Base-by-base conservation (phyloP, 179 eudicot species). In the Spinacia oleracea region DNA sequence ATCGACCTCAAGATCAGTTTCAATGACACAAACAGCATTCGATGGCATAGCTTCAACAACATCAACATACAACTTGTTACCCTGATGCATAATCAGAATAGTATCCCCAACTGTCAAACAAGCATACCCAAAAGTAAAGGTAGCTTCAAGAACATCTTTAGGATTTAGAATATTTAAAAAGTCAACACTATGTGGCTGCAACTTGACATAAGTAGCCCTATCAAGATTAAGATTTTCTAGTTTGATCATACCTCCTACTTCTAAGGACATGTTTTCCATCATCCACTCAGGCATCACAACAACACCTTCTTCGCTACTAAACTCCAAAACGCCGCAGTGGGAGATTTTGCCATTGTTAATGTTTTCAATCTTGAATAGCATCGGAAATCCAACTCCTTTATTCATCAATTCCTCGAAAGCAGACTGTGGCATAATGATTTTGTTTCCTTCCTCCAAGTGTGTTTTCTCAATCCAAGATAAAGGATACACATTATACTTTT, bases 271-370 rank as follows among this genome's bases (percentile, higher is more conserved):
- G 53, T 62, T 79, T 7, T 62, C 48, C 29, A 79, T 45, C 71
- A 72, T 62, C 81, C 77, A 72, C 4, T 48, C 77, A 0, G 77
- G 81, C 71, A 79, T 32, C 16, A 45, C 8, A 2, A 48, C 64
- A 20, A 25, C 15, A 21, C 77, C 81, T 15, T 62, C 77, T 1
- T 79, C 81, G 18, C 29, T 51, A 1, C 21, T 79, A 16, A 79
- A 79, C 72, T 79, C 77, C 6, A 72, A 25, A 5, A 79, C 77
- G 40, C 81, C 81, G 9, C 77, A 79, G 15, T 79, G 81, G n/a
- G 81, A 78, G 34, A n/a, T 45, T 34, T 42, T 27, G 4, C 31
- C 68, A 8, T 14, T 78, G 9, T 6, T 14, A 0, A 35, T 60
- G 70, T 78, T 78, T 32, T 59, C 43, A 14, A 78, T 45, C 20